Evolutionary conservation across 1,284 basidiomycete species (phyloP).

Genomic region (Fomes fomentarius): DNA sequence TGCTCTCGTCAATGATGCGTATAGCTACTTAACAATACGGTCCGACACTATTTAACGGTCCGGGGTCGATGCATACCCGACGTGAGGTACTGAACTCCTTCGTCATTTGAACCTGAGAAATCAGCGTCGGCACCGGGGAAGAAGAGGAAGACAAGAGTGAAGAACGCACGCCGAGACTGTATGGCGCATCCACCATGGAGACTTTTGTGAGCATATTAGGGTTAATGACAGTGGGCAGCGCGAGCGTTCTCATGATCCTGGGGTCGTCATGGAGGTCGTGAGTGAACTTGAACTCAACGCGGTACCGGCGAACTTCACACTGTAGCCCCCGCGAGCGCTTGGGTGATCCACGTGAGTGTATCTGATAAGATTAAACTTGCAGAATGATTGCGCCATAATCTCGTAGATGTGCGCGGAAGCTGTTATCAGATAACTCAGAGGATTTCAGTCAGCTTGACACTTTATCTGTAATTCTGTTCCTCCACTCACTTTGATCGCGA

Average conservation of each 20-base stretch:
- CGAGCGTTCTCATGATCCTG: not conserved
- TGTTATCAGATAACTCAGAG: constrained; percentile 14
- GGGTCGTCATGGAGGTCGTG: not conserved
- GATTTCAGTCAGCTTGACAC: constrained; percentile 9
- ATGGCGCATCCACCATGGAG: too few relatives aligned
- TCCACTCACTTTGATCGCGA: not conserved
- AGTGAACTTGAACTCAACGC: too few relatives aligned
- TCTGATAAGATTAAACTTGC: constrained; percentile 10
- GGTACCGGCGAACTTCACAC: not conserved
- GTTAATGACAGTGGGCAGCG: not conserved
- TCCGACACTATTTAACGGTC: too few relatives aligned
- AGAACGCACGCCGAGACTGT: too few relatives aligned
- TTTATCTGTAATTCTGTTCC: not conserved
- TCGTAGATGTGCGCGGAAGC: not conserved
- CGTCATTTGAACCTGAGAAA: too few relatives aligned
- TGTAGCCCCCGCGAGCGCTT: not conserved
- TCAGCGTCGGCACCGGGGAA: too few relatives aligned
- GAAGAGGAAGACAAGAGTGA: too few relatives aligned
- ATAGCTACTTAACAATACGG: too few relatives aligned
- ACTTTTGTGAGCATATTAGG: not conserved
- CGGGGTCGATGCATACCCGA: too few relatives aligned
- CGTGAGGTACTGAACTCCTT: too few relatives aligned
- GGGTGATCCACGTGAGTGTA: not conserved
- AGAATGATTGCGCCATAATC: constrained; percentile 11
- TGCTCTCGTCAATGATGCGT: too few relatives aligned